phyloP scores from a whole-genome alignment of 2,329 filamentous ascomycete species.

The Sporothrix globosa region DNA sequence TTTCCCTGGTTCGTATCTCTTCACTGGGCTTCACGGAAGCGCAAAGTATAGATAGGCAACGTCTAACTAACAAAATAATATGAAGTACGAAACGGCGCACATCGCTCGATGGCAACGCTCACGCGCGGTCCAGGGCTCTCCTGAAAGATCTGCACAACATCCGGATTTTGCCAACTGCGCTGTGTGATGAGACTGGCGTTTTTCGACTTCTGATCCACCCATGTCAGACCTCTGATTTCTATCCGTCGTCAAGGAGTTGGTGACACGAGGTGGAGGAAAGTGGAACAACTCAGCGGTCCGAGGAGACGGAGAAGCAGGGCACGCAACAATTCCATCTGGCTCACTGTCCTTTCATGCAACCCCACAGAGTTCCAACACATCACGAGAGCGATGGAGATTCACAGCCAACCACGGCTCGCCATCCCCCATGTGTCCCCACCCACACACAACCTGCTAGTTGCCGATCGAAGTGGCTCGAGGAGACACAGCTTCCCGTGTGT shows the following conservation, averaged over 20 bases:
- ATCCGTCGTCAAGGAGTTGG: not conserved
- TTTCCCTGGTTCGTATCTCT: not conserved
- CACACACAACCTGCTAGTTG: conserved; percentile 9
- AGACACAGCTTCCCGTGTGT: conserved; percentile 18
- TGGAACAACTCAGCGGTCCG: not conserved
- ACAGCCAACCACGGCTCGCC: not conserved
- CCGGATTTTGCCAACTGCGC: not conserved
- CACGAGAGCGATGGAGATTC: not conserved
- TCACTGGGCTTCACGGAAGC: not conserved
- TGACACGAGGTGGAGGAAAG: not conserved
- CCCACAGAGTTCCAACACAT: not conserved
- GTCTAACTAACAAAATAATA: not conserved
- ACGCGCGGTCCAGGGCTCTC: not conserved
- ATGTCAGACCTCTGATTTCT: not conserved
- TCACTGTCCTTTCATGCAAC: not conserved
- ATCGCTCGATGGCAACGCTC: not conserved
- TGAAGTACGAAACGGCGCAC: not conserved
- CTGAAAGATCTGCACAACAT: not conserved
- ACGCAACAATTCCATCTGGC: not conserved
- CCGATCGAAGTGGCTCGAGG: conserved; percentile 6
- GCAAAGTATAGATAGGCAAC: not conserved
- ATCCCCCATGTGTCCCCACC: not conserved
- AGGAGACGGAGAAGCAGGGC: not conserved
- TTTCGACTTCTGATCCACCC: not conserved
- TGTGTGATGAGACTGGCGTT: not conserved